Percentiles rank a stretch among this genome's conserved stretches.
These are phyloP conservation scores for Colletotrichum aenigma DNA, from an alignment of 2,329 filamentous ascomycete genomes.

Conservation along the genomic window DNA sequence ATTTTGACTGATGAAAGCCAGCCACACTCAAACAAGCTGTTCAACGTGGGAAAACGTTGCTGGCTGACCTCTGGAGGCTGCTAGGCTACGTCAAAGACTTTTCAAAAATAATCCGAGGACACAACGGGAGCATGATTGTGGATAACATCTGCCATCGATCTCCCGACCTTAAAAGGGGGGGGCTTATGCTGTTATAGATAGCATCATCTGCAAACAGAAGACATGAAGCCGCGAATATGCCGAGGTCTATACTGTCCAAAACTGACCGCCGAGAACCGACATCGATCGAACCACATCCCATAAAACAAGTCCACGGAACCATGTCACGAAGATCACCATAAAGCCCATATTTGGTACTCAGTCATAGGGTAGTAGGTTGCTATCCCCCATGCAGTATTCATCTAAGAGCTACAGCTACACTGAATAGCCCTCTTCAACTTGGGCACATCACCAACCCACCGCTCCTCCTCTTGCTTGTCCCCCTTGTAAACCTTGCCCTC, in stretches of 20 bases:
- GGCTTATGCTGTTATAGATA: accelerated
- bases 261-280: background rate
- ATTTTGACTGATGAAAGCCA: background rate
- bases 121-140: background rate
- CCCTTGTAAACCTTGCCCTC: conserved; percentile 56
- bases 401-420: conserved; percentile 90
- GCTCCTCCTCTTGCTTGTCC: conserved; percentile 74
- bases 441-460: conserved; percentile 88
- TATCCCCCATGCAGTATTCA: background rate
- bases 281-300: background rate
- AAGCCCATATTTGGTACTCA: background rate
- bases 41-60: background rate
- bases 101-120: background rate
- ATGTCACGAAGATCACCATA: background rate
- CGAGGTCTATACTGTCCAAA: background rate
- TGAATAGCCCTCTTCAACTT: conserved; percentile 80
- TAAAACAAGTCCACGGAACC: background rate
- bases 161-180: background rate
- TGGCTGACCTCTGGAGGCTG: background rate
- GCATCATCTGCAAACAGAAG: background rate
- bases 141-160: background rate
- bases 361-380: background rate
- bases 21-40: background rate
- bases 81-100: background rate
- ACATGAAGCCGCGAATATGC: background rate